phyloP scores from a whole-genome alignment of 352 stramenopile genomes.

The Phytophthora pini region DNA sequence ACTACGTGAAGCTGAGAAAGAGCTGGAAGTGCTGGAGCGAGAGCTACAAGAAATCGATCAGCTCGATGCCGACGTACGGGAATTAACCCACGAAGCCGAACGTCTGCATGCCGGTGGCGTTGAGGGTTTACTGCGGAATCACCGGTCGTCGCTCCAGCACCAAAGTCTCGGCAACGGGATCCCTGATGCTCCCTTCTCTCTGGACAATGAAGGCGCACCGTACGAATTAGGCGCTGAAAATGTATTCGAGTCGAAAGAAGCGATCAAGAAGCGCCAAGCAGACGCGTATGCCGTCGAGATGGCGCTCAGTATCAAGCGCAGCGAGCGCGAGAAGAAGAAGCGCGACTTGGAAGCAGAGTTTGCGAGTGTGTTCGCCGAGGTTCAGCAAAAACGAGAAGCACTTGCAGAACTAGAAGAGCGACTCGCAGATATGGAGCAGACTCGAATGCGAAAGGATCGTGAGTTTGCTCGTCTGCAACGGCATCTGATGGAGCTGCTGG shows the following conservation, averaged over 20 bases:
- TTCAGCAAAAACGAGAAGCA: constrained; percentile 87
- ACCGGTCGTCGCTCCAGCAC: constrained; percentile 33
- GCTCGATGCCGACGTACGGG: constrained; percentile 88
- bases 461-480: constrained; percentile 93
- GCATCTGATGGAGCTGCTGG: constrained; percentile 93
- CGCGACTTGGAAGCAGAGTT: constrained; percentile 94
- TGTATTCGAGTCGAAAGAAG: constrained; percentile 55
- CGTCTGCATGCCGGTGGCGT: constrained; percentile 76
- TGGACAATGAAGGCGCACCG: constrained; percentile 19
- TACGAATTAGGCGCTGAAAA: constrained; percentile 64
- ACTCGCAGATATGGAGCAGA: constrained; percentile 94
- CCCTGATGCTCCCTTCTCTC: constrained; percentile 23
- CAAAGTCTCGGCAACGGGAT: constrained; percentile 65
- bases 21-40: constrained; percentile 89
- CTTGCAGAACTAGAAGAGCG: constrained; percentile 84
- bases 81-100: constrained; percentile 92
- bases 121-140: constrained; percentile 50
- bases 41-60: constrained; percentile 95
- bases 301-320: constrained; percentile 93
- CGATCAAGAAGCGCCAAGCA: constrained; percentile 60
- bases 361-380: constrained; percentile 88
- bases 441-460: constrained; percentile 91
- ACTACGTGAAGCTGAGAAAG: constrained; percentile 91
- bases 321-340: constrained; percentile 92
- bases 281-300: constrained; percentile 93